phyloP scores from a whole-genome alignment of 441 rosid genomes.

The Croton setiger region DNA sequence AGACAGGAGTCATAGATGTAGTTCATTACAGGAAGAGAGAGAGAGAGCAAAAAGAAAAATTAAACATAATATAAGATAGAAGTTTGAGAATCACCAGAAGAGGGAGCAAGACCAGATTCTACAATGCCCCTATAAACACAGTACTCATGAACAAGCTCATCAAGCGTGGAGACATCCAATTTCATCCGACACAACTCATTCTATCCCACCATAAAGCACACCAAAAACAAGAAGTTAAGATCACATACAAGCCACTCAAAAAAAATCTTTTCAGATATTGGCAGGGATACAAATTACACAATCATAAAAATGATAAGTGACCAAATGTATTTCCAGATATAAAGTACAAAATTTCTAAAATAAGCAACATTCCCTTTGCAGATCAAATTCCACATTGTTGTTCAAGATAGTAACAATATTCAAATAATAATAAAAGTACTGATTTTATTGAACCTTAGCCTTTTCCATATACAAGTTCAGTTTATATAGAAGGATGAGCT shows the following conservation, averaged over 20 bases:
- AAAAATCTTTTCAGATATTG: background rate
- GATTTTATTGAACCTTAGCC: no score
- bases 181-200: slow-evolving; percentile 92
- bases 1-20: slow-evolving; percentile 6
- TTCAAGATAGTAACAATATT: no score
- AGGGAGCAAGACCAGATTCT: slow-evolving; percentile 44
- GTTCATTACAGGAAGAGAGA: slow-evolving; percentile 20
- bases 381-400: background rate
- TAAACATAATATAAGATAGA: slow-evolving; percentile 11
- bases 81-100: slow-evolving; percentile 37
- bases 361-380: background rate
- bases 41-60: slow-evolving; percentile 2
- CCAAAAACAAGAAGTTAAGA: slow-evolving; percentile 11
- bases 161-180: slow-evolving; percentile 63
- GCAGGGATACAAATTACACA: background rate
- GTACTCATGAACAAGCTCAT: slow-evolving; percentile 82
- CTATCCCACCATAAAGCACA: slow-evolving; percentile 41
- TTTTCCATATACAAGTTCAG: no score
- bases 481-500: no score
- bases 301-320: background rate
- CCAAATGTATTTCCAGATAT: background rate
- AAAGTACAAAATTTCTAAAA: background rate
- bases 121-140: slow-evolving; percentile 92
- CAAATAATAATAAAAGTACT: no score
- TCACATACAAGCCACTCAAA: slow-evolving; percentile 3